Evolutionary conservation across 1,139 yeast genomes (phyloP).

Genomic region (Candida freyschussii): DNA sequence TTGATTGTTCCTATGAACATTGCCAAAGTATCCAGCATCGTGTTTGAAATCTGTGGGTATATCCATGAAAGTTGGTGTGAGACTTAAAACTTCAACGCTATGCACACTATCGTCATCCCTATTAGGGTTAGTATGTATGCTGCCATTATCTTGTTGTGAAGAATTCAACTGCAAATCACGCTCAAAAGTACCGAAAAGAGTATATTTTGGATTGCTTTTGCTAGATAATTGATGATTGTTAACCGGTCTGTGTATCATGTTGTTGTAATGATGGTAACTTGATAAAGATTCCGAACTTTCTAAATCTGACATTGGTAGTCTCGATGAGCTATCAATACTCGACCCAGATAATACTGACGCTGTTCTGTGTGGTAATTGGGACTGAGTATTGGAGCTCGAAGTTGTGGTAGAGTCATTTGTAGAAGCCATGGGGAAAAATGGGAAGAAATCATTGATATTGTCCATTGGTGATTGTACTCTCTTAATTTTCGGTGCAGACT

Average conservation of each 20-base stretch:
- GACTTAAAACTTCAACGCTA: constrained; percentile 33
- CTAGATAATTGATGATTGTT: too few relatives aligned
- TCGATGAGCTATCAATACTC: too few relatives aligned
- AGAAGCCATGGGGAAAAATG: constrained; percentile 6
- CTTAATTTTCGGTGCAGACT: constrained; percentile 1
- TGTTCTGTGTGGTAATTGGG: constrained; percentile 1
- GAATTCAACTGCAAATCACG: constrained; percentile 6
- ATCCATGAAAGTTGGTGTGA: constrained; percentile 36
- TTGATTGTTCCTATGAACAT: not conserved
- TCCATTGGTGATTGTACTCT: constrained; percentile 6
- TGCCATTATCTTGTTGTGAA: constrained; percentile 3
- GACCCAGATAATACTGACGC: constrained; percentile 1
- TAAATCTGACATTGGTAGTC: too few relatives aligned
- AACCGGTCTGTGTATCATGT: constrained; percentile 19
- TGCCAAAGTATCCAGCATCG: constrained; percentile 1
- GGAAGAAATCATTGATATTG: constrained; percentile 9
- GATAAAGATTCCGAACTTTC: too few relatives aligned
- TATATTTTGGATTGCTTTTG: constrained; percentile 6
- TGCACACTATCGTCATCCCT: constrained; percentile 23
- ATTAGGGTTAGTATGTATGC: constrained; percentile 14
- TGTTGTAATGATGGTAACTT: constrained; percentile 19
- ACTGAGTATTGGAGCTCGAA: constrained; percentile 6
- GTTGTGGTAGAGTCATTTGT: constrained; percentile 1
- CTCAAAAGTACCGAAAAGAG: constrained; percentile 12
- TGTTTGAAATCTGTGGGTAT: constrained; percentile 23